phyloP scores from a whole-genome alignment of 305 asterid genomes.

The Ruellia speciosa region DNA sequence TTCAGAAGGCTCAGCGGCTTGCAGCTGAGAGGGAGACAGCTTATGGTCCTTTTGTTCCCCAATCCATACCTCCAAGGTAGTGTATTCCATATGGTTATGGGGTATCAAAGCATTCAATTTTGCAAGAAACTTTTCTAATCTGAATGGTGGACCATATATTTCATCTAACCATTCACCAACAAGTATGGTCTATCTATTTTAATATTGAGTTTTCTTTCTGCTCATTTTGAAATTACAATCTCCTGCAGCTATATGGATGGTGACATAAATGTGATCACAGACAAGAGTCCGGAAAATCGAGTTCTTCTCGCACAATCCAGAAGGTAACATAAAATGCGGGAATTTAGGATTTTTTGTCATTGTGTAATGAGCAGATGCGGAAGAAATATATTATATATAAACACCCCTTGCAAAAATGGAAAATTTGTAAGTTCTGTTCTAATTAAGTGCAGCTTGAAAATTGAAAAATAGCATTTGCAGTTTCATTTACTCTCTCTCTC shows the following conservation, averaged over 20 bases:
- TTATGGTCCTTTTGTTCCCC: conserved; percentile 68
- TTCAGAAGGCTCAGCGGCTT: conserved; percentile 88
- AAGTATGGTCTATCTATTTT: too few species aligned
- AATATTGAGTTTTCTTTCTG: too few species aligned
- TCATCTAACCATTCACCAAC: too few species aligned
- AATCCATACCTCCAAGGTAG: conserved; percentile 59
- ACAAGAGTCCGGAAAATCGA: conserved; percentile 47
- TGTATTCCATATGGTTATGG: neutral
- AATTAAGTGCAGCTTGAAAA: neutral
- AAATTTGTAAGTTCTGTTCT: too few species aligned
- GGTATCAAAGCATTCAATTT: neutral
- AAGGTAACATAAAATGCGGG: conserved; percentile 37
- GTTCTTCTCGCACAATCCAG: conserved; percentile 62
- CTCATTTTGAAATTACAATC: conserved; percentile 14
- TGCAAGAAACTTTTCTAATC: neutral
- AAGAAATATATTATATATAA: neutral
- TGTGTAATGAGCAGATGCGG: conserved; percentile 7
- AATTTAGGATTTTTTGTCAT: conserved; percentile 4
- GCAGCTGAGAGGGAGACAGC: conserved; percentile 94
- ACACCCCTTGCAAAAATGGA: too few species aligned
- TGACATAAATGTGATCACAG: conserved; percentile 42
- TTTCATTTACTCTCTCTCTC: neutral
- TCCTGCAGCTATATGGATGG: conserved; percentile 52
- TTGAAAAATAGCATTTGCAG: neutral
- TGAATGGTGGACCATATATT: too few species aligned